Evolutionary conservation across 164 flowering plant genomes (phyloP).

Genomic region (Taxillus chinensis): DNA sequence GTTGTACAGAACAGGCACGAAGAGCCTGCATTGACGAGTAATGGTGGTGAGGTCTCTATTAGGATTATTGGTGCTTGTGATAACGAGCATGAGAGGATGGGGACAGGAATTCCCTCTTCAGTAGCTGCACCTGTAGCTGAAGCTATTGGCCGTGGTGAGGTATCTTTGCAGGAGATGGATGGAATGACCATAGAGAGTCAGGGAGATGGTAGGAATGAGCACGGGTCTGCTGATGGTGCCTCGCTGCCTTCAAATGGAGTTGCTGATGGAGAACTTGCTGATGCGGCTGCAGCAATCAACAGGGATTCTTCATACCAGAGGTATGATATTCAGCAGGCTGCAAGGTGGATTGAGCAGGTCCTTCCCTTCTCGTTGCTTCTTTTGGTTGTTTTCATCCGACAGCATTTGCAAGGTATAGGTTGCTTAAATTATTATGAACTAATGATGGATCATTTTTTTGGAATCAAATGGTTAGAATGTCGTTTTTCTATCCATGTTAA

Average conservation of each 20-base stretch:
- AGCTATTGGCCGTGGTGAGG: constrained; percentile 6
- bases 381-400: constrained; percentile 90
- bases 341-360: constrained; percentile 94
- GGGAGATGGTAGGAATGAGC: constrained; percentile 30
- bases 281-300: constrained; percentile 32
- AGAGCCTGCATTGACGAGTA: constrained; percentile 17
- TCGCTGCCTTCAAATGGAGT: constrained; percentile 20
- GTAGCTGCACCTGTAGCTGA: background rate
- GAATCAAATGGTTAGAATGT: no score
- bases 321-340: constrained; percentile 96
- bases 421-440: no score
- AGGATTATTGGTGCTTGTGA: constrained; percentile 78
- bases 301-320: constrained; percentile 94
- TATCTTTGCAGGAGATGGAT: constrained; percentile 13
- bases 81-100: constrained; percentile 44
- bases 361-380: constrained; percentile 90
- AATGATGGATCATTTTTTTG: no score
- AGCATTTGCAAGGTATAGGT: constrained; percentile 73
- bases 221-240: constrained; percentile 28
- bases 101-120: constrained; percentile 5
- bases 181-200: constrained; percentile 18
- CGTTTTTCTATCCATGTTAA: no score
- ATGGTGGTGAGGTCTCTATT: constrained; percentile 79
- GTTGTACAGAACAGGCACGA: constrained; percentile 17
- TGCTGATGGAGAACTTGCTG: constrained; percentile 40